phyloP scores from a whole-genome alignment of 768 basidiomycete species.

The Trametes villosa region DNA sequence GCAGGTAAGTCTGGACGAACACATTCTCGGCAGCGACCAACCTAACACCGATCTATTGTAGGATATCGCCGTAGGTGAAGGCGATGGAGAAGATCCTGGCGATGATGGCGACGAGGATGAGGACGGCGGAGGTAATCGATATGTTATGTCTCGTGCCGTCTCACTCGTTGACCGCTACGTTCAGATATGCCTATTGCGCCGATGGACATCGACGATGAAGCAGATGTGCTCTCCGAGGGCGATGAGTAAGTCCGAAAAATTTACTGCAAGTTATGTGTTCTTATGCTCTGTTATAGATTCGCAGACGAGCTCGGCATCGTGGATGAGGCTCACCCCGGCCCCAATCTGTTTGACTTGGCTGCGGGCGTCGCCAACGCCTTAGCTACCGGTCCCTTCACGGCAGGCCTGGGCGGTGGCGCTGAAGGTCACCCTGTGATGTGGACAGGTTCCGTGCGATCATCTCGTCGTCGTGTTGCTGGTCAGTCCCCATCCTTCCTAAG shows the following conservation, averaged over 20 bases:
- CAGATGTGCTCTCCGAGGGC: constrained; percentile 36
- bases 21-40: not conserved
- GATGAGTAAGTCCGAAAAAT: constrained; percentile 32
- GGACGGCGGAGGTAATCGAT: constrained; percentile 55
- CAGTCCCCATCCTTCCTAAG: constrained; percentile 8
- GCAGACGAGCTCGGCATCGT: constrained; percentile 39
- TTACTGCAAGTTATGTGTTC: not conserved
- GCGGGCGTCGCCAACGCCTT: constrained; percentile 51
- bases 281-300: constrained; percentile 26
- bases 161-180: too few species aligned
- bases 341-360: constrained; percentile 55
- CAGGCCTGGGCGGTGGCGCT: constrained; percentile 39
- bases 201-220: constrained; percentile 38
- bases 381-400: constrained; percentile 2
- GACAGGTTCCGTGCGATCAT: constrained; percentile 46
- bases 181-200: constrained; percentile 33
- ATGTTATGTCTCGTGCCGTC: not conserved
- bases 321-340: constrained; percentile 28
- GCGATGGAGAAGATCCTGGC: constrained; percentile 39
- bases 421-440: constrained; percentile 35
- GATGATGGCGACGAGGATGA: constrained; percentile 57
- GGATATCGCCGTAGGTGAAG: constrained; percentile 42
- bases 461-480: constrained; percentile 58
- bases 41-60: constrained; percentile 10
- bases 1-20: constrained; percentile 38